A percentile compares a stretch with the other conserved stretches of the same genome.
Evolutionary conservation across 495 filamentous ascomycete species (phyloP).

Genomic region (Durotheca rogersii): DNA sequence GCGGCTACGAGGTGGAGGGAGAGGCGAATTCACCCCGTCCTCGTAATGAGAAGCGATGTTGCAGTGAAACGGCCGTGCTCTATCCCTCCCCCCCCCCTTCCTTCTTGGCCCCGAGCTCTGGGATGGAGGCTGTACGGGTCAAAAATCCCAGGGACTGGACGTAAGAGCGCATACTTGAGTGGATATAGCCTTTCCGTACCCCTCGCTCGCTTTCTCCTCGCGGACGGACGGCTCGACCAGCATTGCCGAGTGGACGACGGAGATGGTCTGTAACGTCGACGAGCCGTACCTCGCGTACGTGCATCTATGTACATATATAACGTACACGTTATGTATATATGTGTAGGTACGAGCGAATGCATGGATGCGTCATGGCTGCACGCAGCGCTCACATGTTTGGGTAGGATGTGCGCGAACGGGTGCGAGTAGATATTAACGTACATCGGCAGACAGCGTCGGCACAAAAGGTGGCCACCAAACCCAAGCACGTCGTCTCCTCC

Average conservation of each 20-base stretch:
- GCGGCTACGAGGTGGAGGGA: no score
- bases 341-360: no score
- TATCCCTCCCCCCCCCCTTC: neutral
- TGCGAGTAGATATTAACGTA: constrained; percentile 11
- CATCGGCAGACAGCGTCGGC: constrained; percentile 1
- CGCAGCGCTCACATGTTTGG: constrained; percentile 23
- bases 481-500: constrained; percentile 21
- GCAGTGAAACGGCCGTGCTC: no score
- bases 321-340: no score
- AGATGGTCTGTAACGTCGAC: constrained; percentile 26
- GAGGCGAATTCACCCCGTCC: no score
- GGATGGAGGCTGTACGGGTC: no score
- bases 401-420: constrained; percentile 23
- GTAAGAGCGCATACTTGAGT: no score
- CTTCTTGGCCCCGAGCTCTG: no score
- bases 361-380: no score
- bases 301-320: neutral
- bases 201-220: constrained; percentile 6
- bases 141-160: no score
- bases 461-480: constrained; percentile 8
- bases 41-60: no score
- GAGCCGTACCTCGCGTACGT: constrained; percentile 20
- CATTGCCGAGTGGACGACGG: constrained; percentile 13
- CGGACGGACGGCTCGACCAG: constrained; percentile 15
- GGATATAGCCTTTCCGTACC: neutral